Evolutionary conservation across 192 early-diverging fungal species (phyloP).

Genomic region (Spinellus fusiger): DNA sequence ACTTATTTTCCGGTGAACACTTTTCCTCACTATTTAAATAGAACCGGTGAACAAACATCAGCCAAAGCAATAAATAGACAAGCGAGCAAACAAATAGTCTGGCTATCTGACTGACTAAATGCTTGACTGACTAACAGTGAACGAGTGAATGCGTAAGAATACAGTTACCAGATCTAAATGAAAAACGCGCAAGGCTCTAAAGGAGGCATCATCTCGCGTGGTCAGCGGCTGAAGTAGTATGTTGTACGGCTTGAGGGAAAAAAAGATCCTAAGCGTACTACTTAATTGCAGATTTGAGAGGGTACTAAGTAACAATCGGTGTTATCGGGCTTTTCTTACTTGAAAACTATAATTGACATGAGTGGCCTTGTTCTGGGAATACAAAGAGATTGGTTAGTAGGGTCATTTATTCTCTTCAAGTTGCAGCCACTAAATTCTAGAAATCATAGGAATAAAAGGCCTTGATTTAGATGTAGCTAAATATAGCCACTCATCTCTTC

Average conservation of each 20-base stretch:
- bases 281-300: too few species aligned
- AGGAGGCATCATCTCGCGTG: background rate
- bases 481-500: too few species aligned
- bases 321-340: too few species aligned
- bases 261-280: background rate
- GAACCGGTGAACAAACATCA: background rate
- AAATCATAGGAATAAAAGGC: too few species aligned
- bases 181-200: background rate
- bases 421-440: too few species aligned
- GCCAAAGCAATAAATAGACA: too few species aligned
- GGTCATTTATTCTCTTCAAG: constrained; percentile 7
- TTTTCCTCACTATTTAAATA: background rate
- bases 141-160: background rate
- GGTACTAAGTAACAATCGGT: too few species aligned
- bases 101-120: too few species aligned
- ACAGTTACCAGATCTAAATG: too few species aligned
- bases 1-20: background rate
- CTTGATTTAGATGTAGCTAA: too few species aligned
- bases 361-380: background rate
- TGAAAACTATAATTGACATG: background rate
- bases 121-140: too few species aligned
- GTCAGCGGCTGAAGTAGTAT: background rate
- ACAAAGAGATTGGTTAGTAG: background rate
- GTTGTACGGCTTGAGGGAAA: background rate
- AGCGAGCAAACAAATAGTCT: too few species aligned